Conservation (phyloP, 73 alveolate species). For the Durusdinium trenchii region DNA sequence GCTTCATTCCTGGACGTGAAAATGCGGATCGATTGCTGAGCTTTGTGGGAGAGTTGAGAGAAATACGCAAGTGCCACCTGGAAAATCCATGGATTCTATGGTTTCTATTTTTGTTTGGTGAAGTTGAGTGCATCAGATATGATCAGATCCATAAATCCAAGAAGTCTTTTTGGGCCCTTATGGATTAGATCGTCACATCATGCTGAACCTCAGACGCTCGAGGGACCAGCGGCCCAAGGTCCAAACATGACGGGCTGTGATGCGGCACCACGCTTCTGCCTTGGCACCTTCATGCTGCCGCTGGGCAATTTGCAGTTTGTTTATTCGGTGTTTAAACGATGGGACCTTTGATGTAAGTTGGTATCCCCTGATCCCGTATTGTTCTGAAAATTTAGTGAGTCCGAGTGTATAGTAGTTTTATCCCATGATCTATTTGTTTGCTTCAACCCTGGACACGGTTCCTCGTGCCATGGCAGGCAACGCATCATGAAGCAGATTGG, state of each 20-base stretch:
- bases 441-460: too few species aligned
- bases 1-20: constrained; percentile 83
- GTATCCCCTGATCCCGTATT: too few species aligned
- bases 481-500: constrained; percentile 94
- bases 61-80: constrained; percentile 8
- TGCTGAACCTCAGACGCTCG: not conserved
- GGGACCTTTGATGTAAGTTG: too few species aligned
- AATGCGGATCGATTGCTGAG: constrained; percentile 73
- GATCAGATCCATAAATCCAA: not conserved
- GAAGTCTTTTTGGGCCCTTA: not conserved
- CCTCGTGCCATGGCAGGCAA: constrained; percentile 51
- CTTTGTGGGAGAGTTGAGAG: constrained; percentile 72
- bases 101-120: not conserved
- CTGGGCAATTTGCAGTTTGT: not conserved
- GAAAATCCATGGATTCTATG: too few species aligned
- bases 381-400: too few species aligned
- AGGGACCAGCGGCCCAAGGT: not conserved
- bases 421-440: too few species aligned
- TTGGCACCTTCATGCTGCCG: constrained; percentile 72
- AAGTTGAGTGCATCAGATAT: not conserved
- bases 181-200: not conserved
- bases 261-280: constrained; percentile 91
- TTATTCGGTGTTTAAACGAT: too few species aligned
- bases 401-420: too few species aligned
- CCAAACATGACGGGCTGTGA: constrained; percentile 83